A percentile compares a stretch with the other conserved stretches of the same genome.
Evolutionary conservation across 1,284 basidiomycete genomes (phyloP).

Genomic region (Cerrena zonata): DNA sequence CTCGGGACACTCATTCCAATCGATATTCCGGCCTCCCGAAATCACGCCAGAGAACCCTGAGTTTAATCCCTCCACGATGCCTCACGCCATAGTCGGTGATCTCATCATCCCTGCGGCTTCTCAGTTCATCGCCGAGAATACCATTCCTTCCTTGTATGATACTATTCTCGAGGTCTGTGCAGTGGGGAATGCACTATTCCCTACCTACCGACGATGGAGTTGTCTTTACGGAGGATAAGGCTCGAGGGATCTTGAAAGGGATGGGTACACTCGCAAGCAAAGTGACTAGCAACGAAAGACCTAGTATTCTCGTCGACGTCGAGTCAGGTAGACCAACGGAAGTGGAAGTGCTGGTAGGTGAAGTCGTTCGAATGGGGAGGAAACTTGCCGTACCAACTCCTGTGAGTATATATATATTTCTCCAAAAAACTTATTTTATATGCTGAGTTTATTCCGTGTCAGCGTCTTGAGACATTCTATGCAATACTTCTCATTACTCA

Average conservation of each 20-base stretch:
- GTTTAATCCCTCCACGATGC: conserved; percentile 22
- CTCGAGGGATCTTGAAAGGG: conserved; percentile 35
- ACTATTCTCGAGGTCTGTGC: conserved; percentile 42
- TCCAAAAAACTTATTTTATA: too few species aligned
- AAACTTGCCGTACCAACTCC: conserved; percentile 43
- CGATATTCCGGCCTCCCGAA: conserved; percentile 46
- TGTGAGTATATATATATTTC: too few species aligned
- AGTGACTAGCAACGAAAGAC: conserved; percentile 42
- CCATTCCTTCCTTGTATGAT: conserved; percentile 40
- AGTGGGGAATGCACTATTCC: conserved; percentile 47
- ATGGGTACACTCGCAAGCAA: conserved; percentile 34
- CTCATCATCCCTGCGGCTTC: conserved; percentile 34
- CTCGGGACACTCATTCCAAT: conserved; percentile 43
- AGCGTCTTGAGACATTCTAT: conserved; percentile 50
- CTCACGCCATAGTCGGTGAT: conserved; percentile 22
- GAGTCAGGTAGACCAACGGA: conserved; percentile 53
- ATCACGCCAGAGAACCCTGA: conserved; percentile 11
- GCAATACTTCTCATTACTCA: conserved; percentile 46
- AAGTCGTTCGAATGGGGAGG: conserved; percentile 51
- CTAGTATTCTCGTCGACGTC: conserved; percentile 60
- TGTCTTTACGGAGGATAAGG: conserved; percentile 37
- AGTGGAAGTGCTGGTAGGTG: conserved; percentile 60
- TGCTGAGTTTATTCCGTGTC: too few species aligned
- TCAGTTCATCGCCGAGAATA: conserved; percentile 35
- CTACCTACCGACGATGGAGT: conserved; percentile 33